These are phyloP conservation scores for Globisporangium nagaii DNA, from an alignment of 352 stramenopile genomes.

Conservation along the genomic window DNA sequence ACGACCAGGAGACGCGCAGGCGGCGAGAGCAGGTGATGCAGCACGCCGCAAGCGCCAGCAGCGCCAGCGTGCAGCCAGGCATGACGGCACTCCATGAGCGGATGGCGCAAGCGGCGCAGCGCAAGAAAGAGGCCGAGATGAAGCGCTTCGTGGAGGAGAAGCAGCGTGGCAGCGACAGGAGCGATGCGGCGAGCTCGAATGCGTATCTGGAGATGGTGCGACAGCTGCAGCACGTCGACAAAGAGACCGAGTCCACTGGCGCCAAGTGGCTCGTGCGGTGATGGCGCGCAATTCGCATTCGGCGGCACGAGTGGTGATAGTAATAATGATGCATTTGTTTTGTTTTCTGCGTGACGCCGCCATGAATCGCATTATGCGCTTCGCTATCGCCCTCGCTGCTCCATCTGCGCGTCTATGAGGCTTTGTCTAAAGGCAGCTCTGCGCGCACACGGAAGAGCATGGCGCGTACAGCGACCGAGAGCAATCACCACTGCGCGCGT, in stretches of 20 bases:
- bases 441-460: too few relatives aligned
- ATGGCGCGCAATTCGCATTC: too few relatives aligned
- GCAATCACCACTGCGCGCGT: too few relatives aligned
- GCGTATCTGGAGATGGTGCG: slow-evolving; percentile 63
- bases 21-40: slow-evolving; percentile 36
- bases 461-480: too few relatives aligned
- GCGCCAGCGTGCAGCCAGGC: neutral
- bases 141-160: slow-evolving; percentile 14
- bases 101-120: slow-evolving; percentile 57
- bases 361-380: too few relatives aligned
- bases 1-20: slow-evolving; percentile 26
- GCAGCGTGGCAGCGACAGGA: slow-evolving; percentile 5
- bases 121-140: slow-evolving; percentile 38
- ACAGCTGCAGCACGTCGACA: slow-evolving; percentile 51
- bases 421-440: neutral
- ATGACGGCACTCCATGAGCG: slow-evolving; percentile 41
- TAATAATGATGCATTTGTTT: neutral
- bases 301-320: neutral
- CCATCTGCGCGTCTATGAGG: slow-evolving; percentile 1
- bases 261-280: slow-evolving; percentile 73
- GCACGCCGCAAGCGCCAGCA: slow-evolving; percentile 8
- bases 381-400: too few relatives aligned
- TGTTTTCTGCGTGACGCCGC: too few relatives aligned
- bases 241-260: slow-evolving; percentile 36
- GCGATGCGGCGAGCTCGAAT: slow-evolving; percentile 19